Evolutionary conservation across 116 monocot genomes (phyloP).

Genomic region (Papilionanthe hybrid): DNA sequence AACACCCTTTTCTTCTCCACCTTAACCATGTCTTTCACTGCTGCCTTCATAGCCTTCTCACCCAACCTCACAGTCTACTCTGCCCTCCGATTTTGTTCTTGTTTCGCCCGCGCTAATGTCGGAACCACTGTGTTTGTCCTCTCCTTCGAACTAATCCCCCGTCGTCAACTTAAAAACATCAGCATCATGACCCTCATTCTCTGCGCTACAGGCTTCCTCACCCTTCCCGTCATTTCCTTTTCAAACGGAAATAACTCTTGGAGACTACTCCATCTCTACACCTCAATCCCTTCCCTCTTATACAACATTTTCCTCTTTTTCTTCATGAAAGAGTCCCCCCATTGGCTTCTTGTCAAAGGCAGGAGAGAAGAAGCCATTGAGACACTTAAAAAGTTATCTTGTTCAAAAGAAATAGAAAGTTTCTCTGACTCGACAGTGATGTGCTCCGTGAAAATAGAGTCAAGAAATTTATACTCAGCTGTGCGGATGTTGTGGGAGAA

Average conservation of each 20-base stretch:
- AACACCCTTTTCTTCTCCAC: slow-evolving; percentile 24
- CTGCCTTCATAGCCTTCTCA: slow-evolving; percentile 36
- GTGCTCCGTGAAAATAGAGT: background rate
- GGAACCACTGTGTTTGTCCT: slow-evolving; percentile 59
- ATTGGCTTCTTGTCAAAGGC: slow-evolving; percentile 41
- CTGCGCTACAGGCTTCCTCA: slow-evolving; percentile 72
- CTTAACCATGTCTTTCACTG: slow-evolving; percentile 42
- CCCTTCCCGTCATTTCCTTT: slow-evolving; percentile 49
- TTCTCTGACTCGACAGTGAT: background rate
- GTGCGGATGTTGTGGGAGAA: slow-evolving; percentile 35
- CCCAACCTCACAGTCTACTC: slow-evolving; percentile 43
- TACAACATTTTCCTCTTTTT: slow-evolving; percentile 38
- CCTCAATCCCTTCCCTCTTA: slow-evolving; percentile 29
- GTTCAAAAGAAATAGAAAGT: background rate
- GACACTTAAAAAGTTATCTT: background rate
- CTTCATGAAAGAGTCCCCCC: slow-evolving; percentile 64
- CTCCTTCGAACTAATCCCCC: slow-evolving; percentile 50
- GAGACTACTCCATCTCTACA: slow-evolving; percentile 36
- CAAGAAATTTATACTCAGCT: background rate
- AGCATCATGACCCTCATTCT: slow-evolving; percentile 79
- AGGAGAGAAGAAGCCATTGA: background rate
- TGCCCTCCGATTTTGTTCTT: slow-evolving; percentile 46
- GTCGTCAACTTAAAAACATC: slow-evolving; percentile 59
- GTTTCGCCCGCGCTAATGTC: slow-evolving; percentile 48
- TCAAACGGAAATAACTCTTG: slow-evolving; percentile 23